Conservation (phyloP, 2,329 filamentous ascomycete genomes). For the Blastomyces silverae region DNA sequence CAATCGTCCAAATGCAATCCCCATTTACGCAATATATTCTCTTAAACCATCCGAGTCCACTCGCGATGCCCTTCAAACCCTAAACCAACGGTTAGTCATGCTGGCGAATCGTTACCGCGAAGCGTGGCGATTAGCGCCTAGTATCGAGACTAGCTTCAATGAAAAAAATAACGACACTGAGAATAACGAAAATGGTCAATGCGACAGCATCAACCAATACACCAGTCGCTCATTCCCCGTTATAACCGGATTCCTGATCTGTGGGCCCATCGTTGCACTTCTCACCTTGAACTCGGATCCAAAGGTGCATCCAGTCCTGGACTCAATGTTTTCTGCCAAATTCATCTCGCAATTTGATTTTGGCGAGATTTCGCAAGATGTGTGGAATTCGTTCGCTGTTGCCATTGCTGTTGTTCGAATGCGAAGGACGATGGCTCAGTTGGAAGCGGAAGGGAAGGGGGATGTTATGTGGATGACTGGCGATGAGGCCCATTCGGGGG, state of each 20-base stretch:
- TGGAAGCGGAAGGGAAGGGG: slow-evolving; percentile 33
- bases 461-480: slow-evolving; percentile 20
- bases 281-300: slow-evolving; percentile 46
- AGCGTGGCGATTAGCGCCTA: slow-evolving; percentile 20
- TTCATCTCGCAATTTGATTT: slow-evolving; percentile 51
- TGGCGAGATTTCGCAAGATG: slow-evolving; percentile 48
- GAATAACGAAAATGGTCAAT: slow-evolving; percentile 14
- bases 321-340: slow-evolving; percentile 22
- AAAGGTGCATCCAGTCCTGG: slow-evolving; percentile 21
- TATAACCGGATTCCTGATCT: slow-evolving; percentile 50
- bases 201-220: slow-evolving; percentile 14
- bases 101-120: slow-evolving; percentile 42
- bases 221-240: slow-evolving; percentile 38
- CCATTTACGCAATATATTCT: slow-evolving; percentile 43
- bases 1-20: slow-evolving; percentile 31
- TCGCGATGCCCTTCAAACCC: slow-evolving; percentile 37
- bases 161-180: slow-evolving; percentile 1
- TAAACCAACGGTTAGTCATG: slow-evolving; percentile 40
- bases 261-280: slow-evolving; percentile 47
- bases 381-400: slow-evolving; percentile 55
- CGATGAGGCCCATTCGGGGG: not conserved
- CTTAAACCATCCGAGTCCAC: slow-evolving; percentile 38
- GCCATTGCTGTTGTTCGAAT: slow-evolving; percentile 51
- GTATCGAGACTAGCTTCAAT: slow-evolving; percentile 15
- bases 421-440: slow-evolving; percentile 45